These are phyloP conservation scores for Candida cerambycidarum DNA, from an alignment of 805 yeast genomes.

Conservation along the genomic window DNA sequence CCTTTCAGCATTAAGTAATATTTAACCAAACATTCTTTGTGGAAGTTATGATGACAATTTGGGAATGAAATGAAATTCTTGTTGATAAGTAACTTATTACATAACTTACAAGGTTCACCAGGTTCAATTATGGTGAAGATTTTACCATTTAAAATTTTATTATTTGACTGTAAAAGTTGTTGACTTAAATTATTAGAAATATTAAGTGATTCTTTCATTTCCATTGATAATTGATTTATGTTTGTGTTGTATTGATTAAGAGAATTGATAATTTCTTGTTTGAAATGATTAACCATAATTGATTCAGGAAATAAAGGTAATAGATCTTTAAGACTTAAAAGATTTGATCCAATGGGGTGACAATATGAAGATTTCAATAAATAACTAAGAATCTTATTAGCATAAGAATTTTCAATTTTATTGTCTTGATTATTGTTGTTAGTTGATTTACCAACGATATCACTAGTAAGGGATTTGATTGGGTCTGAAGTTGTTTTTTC, in stretches of 20 bases:
- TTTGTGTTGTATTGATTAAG: constrained; percentile 68
- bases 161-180: constrained; percentile 51
- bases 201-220: constrained; percentile 70
- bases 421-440: neutral
- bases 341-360: constrained; percentile 21
- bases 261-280: constrained; percentile 79
- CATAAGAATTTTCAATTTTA: neutral
- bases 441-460: neutral
- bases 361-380: constrained; percentile 31
- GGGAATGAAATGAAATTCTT: constrained; percentile 81
- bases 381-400: constrained; percentile 23
- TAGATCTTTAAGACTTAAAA: constrained; percentile 73
- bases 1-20: constrained; percentile 56
- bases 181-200: constrained; percentile 58
- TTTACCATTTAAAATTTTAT: constrained; percentile 29
- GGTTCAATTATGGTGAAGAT: constrained; percentile 72
- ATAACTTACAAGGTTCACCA: constrained; percentile 76
- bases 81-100: constrained; percentile 67
- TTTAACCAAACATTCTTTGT: constrained; percentile 80
- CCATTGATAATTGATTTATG: constrained; percentile 64
- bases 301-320: constrained; percentile 84
- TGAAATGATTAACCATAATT: constrained; percentile 75
- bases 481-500: constrained; percentile 4
- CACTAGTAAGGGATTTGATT: constrained; percentile 16
- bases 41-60: constrained; percentile 82